Base-by-base conservation (phyloP, 2,329 filamentous ascomycete genomes). In the Mycosphaerella arachidis region DNA sequence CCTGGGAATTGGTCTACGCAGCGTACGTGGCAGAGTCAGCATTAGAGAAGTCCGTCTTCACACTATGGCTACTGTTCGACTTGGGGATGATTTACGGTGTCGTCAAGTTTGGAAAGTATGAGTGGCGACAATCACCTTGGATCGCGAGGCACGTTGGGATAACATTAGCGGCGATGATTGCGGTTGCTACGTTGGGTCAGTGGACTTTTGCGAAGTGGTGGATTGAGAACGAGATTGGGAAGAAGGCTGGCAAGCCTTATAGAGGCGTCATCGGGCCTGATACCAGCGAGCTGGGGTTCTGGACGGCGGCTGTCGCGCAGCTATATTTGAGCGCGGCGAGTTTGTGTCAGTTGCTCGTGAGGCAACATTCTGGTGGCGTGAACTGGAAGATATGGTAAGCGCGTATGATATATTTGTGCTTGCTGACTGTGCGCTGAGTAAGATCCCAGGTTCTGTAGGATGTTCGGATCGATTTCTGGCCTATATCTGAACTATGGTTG, bases 1-100 rank as follows among this genome's bases (percentile, higher is more conserved):
- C 37, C 37, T 55, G 53, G 37, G 40, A 55, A 55, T 8, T 48
- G 10, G 43, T 55, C 53, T 48, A 55, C 30, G 53, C 53, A 9
- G n/a, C 48, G 2, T 55, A 48, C 40, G 24, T 55, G 6, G 40
- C 37, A n/a, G 40, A 55, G 18, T n/a, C 29, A 7, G 16, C 40
- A 4, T 20, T 48, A 7, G 43, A 55, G 10, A 12, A 31, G 7
- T n/a, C 43, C 4, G 53, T 55, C 43, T 55, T 55, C 40, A 48
- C 53, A 4, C 43, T 48, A 24, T 48, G 53, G 53, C 24, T 55
- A n/a, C 12, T 55, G 6, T 33, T 55, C 40, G 53, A 55, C 10
- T 30, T 24, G 18, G 24, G 30, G 24, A 48, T 55, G 27, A 30
- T 55, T 12, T 55, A 55, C 13, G 53, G 53, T 8, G 43, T 48